These are phyloP conservation scores for Nicotiana benthamiana DNA, from an alignment of 257 asterid genomes.

Conservation along the genomic window DNA sequence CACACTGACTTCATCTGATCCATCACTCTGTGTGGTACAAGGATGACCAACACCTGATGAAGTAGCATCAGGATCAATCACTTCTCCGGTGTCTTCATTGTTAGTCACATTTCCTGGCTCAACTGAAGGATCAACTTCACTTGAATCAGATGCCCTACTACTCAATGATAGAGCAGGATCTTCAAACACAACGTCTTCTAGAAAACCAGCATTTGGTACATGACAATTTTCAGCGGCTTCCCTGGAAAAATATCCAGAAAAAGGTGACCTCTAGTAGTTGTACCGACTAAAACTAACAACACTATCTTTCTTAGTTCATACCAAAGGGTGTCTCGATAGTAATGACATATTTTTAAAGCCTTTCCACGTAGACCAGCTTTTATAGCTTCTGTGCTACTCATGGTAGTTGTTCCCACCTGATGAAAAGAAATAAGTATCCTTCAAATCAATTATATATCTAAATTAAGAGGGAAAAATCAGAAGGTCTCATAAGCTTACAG, in stretches of 20 bases:
- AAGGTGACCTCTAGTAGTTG: slow-evolving; percentile 6
- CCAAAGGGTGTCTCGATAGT: slow-evolving; percentile 85
- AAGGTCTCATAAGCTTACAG: slow-evolving; percentile 48
- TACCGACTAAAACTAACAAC: background rate
- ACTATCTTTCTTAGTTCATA: slow-evolving; percentile 19
- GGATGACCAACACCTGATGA: slow-evolving; percentile 24
- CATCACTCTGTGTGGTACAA: slow-evolving; percentile 16
- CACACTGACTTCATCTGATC: slow-evolving; percentile 36
- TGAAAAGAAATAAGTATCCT: background rate
- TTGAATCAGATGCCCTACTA: slow-evolving; percentile 39
- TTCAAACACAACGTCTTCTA: slow-evolving; percentile 68
- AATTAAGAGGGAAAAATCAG: background rate
- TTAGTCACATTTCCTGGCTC: slow-evolving; percentile 27
- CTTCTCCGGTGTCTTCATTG: slow-evolving; percentile 29
- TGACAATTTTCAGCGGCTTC: slow-evolving; percentile 61
- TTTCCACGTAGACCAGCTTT: slow-evolving; percentile 90
- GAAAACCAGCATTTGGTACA: slow-evolving; percentile 91
- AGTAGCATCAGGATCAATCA: slow-evolving; percentile 25
- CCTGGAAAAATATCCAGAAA: slow-evolving; percentile 37
- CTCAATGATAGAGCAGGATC: slow-evolving; percentile 60
- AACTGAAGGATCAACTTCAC: slow-evolving; percentile 44
- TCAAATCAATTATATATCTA: background rate
- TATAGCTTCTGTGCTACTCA: slow-evolving; percentile 72
- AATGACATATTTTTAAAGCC: slow-evolving; percentile 73
- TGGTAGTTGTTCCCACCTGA: slow-evolving; percentile 86